Evolutionary conservation across 768 basidiomycete species (phyloP).

Genomic region (Exsudoporus frostii): DNA sequence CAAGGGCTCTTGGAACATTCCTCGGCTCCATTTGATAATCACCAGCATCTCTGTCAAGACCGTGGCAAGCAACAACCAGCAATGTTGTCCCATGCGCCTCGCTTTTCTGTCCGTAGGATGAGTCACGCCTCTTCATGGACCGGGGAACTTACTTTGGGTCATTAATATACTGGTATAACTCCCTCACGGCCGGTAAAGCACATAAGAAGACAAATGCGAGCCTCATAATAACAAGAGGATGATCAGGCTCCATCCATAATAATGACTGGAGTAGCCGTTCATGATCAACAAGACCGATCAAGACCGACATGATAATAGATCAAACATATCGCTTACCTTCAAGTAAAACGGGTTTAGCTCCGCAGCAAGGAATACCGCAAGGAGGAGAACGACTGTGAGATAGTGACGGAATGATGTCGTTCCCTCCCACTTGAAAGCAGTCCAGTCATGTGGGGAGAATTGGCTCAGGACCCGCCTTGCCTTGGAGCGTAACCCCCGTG

Average conservation of each 20-base stretch:
- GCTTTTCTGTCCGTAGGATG: conserved; percentile 52
- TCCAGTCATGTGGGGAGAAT: conserved; percentile 86
- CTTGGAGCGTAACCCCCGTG: conserved; percentile 73
- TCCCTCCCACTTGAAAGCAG: conserved; percentile 82
- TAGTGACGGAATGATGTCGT: conserved; percentile 77
- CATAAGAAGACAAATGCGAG: conserved; percentile 79
- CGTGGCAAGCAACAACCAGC: conserved; percentile 85
- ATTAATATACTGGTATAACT: conserved; percentile 80
- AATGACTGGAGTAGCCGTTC: conserved; percentile 40
- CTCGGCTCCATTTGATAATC: conserved; percentile 79
- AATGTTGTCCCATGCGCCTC: conserved; percentile 88
- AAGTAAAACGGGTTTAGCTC: conserved; percentile 88
- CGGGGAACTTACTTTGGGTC: conserved; percentile 60
- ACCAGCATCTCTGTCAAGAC: conserved; percentile 77
- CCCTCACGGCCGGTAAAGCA: conserved; percentile 81
- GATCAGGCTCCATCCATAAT: conserved; percentile 89
- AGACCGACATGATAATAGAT: conserved; percentile 3
- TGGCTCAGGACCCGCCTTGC: conserved; percentile 77
- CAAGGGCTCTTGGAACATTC: conserved; percentile 61
- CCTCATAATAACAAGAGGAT: conserved; percentile 73
- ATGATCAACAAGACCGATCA: conserved; percentile 23
- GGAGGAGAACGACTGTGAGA: conserved; percentile 66
- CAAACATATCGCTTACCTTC: conserved; percentile 49
- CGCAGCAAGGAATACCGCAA: conserved; percentile 77
- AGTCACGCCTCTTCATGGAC: neutral